Evolutionary conservation across 2,329 filamentous ascomycete species (phyloP), one percentile per base, ranked within the genome.

Genomic region (Aureobasidium lini): DNA sequence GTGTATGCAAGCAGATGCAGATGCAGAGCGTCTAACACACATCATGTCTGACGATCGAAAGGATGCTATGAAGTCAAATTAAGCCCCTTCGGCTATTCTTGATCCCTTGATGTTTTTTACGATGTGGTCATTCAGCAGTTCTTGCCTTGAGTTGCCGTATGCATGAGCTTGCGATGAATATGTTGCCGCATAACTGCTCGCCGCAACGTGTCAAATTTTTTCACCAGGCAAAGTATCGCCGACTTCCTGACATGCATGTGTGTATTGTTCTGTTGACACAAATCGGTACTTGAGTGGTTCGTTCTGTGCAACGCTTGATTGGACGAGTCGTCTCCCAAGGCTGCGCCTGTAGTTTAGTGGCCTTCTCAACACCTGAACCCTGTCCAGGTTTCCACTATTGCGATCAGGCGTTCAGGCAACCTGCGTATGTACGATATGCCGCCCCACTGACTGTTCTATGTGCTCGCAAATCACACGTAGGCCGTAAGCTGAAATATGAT

Each of bases 41-140:
- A 36, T 36, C 34, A 9, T 13, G 34, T 13, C 23, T 23, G 23
- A 23, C 34, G 34, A 36, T 36, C 13, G 18, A 11, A 31, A 32
- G 32, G 47, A 28, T 50, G 15, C 16, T 18, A 43, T 18, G 50
- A 43, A 42, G 39, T 43, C 28, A 57, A 36, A 46, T 15, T 18
- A 57, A 57, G 52, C 52, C 52, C 9, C 40, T 36, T 46, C 52
- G 52, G 52, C 42, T 57, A 46, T 2, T 36, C 29, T 57, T 57
- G 40, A 15, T 43, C 29, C 18, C 18, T 40, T 16, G 36, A 23
- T 37, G 34, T 16, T 23, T 16, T 44, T 29, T 29, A 39, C 28
- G 44, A 4, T 7, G 6, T 40, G 28, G 31, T 32, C 50, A n/a
- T 42, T 16, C 46, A 52, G 48, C 29, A 46, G 29, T 2, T 32